These are phyloP conservation scores for Populus nigra DNA, from an alignment of 345 rosid genomes.

Conservation along the genomic window DNA sequence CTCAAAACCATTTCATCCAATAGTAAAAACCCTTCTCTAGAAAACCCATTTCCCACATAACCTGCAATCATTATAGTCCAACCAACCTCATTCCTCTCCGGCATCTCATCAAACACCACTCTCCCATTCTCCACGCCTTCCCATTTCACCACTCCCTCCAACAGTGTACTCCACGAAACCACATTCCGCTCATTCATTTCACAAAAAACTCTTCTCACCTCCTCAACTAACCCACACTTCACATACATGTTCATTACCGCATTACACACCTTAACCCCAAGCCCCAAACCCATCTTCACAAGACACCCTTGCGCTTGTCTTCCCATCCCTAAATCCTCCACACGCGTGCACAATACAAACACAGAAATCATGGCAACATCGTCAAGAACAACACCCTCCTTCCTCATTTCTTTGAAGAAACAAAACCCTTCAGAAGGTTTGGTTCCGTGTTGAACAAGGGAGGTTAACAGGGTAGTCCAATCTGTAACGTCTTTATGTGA, in stretches of 20 bases:
- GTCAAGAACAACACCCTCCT: conserved; percentile 41
- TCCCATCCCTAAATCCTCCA: conserved; percentile 50
- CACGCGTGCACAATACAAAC: conserved; percentile 48
- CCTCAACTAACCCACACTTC: conserved; percentile 50
- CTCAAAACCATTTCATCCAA: conserved; percentile 45
- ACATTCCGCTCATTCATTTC: conserved; percentile 54
- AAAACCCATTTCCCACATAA: conserved; percentile 60
- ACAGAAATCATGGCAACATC: conserved; percentile 57
- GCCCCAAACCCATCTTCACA: conserved; percentile 50
- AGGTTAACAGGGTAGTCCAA: conserved; percentile 64
- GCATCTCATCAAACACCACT: conserved; percentile 58
- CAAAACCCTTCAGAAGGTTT: conserved; percentile 31
- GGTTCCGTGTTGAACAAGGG: conserved; percentile 34
- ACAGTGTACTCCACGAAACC: conserved; percentile 68
- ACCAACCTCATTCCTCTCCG: conserved; percentile 63
- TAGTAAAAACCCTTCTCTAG: conserved; percentile 44
- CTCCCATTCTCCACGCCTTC: conserved; percentile 61
- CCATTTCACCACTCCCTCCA: conserved; percentile 62
- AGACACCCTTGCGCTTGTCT: conserved; percentile 56
- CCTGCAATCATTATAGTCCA: conserved; percentile 72
- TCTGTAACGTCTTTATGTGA: conserved; percentile 57
- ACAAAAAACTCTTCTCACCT: conserved; percentile 42
- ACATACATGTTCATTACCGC: conserved; percentile 72
- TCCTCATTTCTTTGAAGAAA: conserved; percentile 49
- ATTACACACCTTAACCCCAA: conserved; percentile 46